phyloP scores from a whole-genome alignment of 169 alveolate species.

The Eimeria necatrix region DNA sequence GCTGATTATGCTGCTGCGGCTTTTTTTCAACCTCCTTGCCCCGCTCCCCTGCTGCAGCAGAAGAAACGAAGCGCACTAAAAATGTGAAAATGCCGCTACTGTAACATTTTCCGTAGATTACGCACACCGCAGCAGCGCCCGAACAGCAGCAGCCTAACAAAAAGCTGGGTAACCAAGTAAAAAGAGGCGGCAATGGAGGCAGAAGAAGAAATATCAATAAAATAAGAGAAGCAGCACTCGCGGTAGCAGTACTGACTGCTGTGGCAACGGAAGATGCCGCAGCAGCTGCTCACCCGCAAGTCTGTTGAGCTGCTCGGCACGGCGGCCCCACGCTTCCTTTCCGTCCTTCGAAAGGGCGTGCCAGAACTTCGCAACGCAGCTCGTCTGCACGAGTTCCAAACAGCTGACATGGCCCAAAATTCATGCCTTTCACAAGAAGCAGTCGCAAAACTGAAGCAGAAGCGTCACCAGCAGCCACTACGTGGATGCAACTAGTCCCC shows the following conservation, averaged over 20 bases:
- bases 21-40: slow-evolving; percentile 33
- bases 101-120: neutral
- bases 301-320: slow-evolving; percentile 78
- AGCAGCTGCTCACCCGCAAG: slow-evolving; percentile 67
- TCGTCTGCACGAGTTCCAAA: slow-evolving; percentile 7
- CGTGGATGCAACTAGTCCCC: neutral
- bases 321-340: slow-evolving; percentile 77
- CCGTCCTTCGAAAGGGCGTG: slow-evolving; percentile 69
- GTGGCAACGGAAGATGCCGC: slow-evolving; percentile 15
- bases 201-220: neutral
- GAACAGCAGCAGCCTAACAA: slow-evolving; percentile 12
- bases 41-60: slow-evolving; percentile 41
- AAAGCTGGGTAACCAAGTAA: neutral
- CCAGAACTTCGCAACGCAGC: slow-evolving; percentile 79
- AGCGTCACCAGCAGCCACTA: neutral
- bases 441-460: neutral
- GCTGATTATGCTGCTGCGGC: slow-evolving; percentile 39
- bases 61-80: neutral
- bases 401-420: neutral
- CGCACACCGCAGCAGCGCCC: neutral
- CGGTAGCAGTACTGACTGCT: neutral
- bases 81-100: neutral
- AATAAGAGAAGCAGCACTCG: neutral
- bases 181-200: neutral
- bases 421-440: neutral